Percentiles rank a stretch among this genome's conserved stretches.
These are phyloP conservation scores for Ilex aquifolium DNA, from an alignment of 257 asterid species.

Conservation along the genomic window DNA sequence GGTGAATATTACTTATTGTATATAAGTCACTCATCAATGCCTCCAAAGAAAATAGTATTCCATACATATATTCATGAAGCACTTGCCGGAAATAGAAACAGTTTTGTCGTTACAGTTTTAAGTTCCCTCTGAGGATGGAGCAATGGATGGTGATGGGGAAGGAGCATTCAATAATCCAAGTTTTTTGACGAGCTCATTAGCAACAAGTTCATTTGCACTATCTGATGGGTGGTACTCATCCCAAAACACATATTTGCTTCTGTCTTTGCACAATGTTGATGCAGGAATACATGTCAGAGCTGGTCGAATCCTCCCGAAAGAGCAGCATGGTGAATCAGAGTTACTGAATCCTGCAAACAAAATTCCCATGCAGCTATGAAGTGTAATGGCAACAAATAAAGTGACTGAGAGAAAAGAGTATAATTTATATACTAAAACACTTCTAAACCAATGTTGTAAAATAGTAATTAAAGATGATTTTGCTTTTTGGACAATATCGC, in stretches of 20 bases:
- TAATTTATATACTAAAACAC: too few species aligned
- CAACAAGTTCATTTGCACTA: conserved; percentile 61
- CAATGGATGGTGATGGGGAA: conserved; percentile 38
- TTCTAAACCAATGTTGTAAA: too few species aligned
- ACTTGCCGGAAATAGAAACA: too few species aligned
- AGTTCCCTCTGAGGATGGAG: conserved; percentile 36
- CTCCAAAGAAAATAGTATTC: too few species aligned
- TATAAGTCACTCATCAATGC: too few species aligned
- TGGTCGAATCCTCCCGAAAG: conserved; percentile 75
- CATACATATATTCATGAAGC: too few species aligned
- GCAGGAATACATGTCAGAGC: conserved; percentile 85
- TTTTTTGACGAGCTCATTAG: conserved; percentile 62
- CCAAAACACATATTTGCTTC: conserved; percentile 94
- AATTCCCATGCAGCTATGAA: background rate
- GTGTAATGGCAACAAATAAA: too few species aligned
- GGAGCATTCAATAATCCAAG: conserved; percentile 41
- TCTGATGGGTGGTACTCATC: conserved; percentile 93
- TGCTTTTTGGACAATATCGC: too few species aligned
- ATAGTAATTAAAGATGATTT: too few species aligned
- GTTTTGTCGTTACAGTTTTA: background rate
- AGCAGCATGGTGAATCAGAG: conserved; percentile 84
- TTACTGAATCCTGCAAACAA: conserved; percentile 55
- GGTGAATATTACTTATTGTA: too few species aligned
- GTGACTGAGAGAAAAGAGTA: too few species aligned
- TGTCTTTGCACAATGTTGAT: conserved; percentile 61